phyloP scores from a whole-genome alignment of 441 rosid genomes.

The Pelargonium cotyledonis region DNA sequence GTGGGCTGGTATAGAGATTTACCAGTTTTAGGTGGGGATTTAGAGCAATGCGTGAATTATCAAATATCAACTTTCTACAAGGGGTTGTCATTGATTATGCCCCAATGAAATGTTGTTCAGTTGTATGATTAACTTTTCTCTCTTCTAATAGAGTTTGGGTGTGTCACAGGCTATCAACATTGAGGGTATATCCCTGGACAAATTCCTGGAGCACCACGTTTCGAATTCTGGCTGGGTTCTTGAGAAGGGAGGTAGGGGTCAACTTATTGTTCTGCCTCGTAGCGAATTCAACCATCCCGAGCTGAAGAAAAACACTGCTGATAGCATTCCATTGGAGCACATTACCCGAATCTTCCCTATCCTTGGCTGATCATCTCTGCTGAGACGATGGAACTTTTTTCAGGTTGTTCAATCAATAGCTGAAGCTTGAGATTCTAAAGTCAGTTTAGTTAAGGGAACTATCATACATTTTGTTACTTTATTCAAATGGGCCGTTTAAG shows the following conservation, averaged over 20 bases:
- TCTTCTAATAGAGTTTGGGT: constrained; percentile 3
- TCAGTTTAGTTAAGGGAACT: not conserved
- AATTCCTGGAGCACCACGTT: constrained; percentile 69
- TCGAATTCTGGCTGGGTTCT: constrained; percentile 61
- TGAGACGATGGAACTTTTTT: constrained; percentile 15
- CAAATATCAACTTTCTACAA: too few species aligned
- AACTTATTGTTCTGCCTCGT: constrained; percentile 49
- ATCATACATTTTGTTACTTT: not conserved
- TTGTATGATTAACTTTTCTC: not conserved
- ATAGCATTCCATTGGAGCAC: constrained; percentile 69
- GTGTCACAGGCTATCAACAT: constrained; percentile 64
- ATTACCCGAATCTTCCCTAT: constrained; percentile 86
- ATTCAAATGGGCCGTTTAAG: not conserved
- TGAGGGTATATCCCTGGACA: constrained; percentile 79
- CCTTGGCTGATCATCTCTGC: constrained; percentile 44
- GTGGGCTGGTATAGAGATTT: too few species aligned
- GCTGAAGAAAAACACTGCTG: constrained; percentile 67
- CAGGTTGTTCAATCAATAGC: not conserved
- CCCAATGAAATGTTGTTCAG: not conserved
- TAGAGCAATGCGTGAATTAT: too few species aligned
- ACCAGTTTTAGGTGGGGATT: too few species aligned
- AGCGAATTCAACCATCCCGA: constrained; percentile 85
- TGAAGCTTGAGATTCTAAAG: not conserved
- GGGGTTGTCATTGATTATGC: not conserved
- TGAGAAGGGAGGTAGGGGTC: constrained; percentile 59